Evolutionary conservation across 768 basidiomycete genomes (phyloP).

Genomic region (Russula compacta): DNA sequence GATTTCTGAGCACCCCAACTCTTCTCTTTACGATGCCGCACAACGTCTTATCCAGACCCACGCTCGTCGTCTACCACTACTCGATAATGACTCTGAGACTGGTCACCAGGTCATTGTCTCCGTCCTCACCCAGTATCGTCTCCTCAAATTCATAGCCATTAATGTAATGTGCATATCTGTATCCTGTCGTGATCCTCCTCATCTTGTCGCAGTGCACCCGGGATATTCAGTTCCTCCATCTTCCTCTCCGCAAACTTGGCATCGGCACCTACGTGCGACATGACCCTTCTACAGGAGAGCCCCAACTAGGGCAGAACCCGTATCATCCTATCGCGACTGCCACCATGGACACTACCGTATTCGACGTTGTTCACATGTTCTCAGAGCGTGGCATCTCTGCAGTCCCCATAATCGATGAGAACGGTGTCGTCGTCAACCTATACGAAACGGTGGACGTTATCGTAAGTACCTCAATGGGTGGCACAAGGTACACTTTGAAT

Average conservation of each 20-base stretch:
- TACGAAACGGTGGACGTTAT: slow-evolving; percentile 99
- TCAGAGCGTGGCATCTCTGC: slow-evolving; percentile 92
- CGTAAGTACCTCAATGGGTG: slow-evolving; percentile 39
- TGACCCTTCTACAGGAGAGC: slow-evolving; percentile 38
- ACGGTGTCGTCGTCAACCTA: slow-evolving; percentile 88
- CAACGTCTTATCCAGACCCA: slow-evolving; percentile 89
- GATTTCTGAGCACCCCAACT: slow-evolving; percentile 77
- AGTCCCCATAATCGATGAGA: slow-evolving; percentile 89
- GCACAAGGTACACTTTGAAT: background rate
- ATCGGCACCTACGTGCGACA: slow-evolving; percentile 83
- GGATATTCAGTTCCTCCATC: slow-evolving; percentile 74
- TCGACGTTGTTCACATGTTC: slow-evolving; percentile 98
- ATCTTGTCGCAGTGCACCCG: slow-evolving; percentile 57
- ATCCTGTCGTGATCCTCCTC: background rate
- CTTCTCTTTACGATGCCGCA: slow-evolving; percentile 84
- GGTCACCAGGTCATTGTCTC: slow-evolving; percentile 94
- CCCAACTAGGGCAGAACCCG: slow-evolving; percentile 50
- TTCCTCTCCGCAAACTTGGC: slow-evolving; percentile 73
- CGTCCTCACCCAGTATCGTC: slow-evolving; percentile 93
- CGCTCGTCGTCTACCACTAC: slow-evolving; percentile 86
- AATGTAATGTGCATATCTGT: slow-evolving; percentile 52
- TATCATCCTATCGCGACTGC: slow-evolving; percentile 91
- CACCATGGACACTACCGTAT: slow-evolving; percentile 83
- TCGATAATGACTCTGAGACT: slow-evolving; percentile 89
- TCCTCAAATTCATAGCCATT: slow-evolving; percentile 96